Base-by-base conservation (phyloP, 1,284 basidiomycete genomes). In the Neolentinus lepideus region DNA sequence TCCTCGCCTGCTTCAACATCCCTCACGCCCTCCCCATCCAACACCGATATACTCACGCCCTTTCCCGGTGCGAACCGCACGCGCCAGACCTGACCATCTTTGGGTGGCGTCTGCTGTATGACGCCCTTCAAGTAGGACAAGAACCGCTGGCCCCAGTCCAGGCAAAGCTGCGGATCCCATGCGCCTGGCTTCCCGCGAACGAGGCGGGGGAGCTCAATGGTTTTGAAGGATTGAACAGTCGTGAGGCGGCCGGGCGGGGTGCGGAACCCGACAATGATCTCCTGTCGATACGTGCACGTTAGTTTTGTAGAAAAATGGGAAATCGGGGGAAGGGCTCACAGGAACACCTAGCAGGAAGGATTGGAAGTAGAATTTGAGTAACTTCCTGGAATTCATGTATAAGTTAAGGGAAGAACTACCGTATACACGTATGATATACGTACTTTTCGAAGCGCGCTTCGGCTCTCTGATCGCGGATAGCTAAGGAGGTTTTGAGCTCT, bases 331-430 rank as follows among this genome's bases (percentile, higher is more conserved):
- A n/a, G 45, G 16, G 72, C 88, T 62, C 64, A 94, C 91, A 12
- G 90, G 90, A 21, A 97, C 88, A 46, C 94, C 94, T 43, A 98
- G 79, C 19, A 98, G 78, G 70, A 93, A 98, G 1, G 92, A 95
- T 66, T 99, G 96, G 57, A 96, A 87, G 79, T 96, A 98, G 72
- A 96, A 94, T 66, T 95, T 96, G 55, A 98, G 81, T 48, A 98
- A 72, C 67, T 98, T 98, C 67, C 88, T 71, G 56, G 14, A 35
- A 24, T 4, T 24, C 33, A 11, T 6, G n/a, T 11, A 22, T 51
- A 24, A 33, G 35, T 3, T 27, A 8, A 24, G 45, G 27, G 33
- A n/a, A 10, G 24, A 45, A 11, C 3, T 8, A 55, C 57, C 22
- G 9, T 53, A 14, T 25, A 11, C 29, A 54, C 46, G n/a, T 45